Base-by-base conservation (phyloP, 768 basidiomycete genomes). In the Russula virescens region DNA sequence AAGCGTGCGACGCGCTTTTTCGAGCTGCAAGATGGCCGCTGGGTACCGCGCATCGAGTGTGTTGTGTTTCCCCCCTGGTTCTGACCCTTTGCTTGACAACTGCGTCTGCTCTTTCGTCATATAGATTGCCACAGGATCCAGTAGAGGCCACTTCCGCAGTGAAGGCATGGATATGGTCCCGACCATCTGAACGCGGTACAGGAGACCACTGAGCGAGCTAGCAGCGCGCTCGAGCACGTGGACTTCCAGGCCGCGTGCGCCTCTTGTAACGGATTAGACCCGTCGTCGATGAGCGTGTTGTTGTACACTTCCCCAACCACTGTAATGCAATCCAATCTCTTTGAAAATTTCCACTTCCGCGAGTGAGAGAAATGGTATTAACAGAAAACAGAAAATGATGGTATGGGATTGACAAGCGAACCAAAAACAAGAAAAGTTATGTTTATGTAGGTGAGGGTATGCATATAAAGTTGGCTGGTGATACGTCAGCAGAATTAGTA, bases 1-100 rank as follows among this genome's bases (percentile, higher is more conserved):
- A 76, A 75, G 55, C 86, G 89, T 68, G 76, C 80, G n/a, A 84
- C 91, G 51, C 80, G 88, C 67, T 98, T 88, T 77, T 99, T 99
- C 75, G 81, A 84, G 72, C 75, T 82, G 68, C 77, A 76, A 58
- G 84, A 90, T 62, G 91, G 91, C 7, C 84, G 85, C 68, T 98
- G 92, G 89, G 77, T 81, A 64, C 92, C 94, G 2, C 91, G 86
- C 71, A 75, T 98, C 66, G 76, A 74, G 89, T 90, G 71, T 63
- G 88, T 79, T 63, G 88, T 79, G 25, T 35, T 35, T 43, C 51
- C 49, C 28, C 50, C 42, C 7, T 40, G 8, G 42, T 18, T 19
- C 14, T 43, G 16, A 13, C 11, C 5, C 3, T 18, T 43, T 2
- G 18, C 42, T n/a, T 43, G 42, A 43, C 42, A 14, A 2, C 13